Conservation (phyloP, 805 yeast genomes). For the Spathaspora hagerdaliae region DNA sequence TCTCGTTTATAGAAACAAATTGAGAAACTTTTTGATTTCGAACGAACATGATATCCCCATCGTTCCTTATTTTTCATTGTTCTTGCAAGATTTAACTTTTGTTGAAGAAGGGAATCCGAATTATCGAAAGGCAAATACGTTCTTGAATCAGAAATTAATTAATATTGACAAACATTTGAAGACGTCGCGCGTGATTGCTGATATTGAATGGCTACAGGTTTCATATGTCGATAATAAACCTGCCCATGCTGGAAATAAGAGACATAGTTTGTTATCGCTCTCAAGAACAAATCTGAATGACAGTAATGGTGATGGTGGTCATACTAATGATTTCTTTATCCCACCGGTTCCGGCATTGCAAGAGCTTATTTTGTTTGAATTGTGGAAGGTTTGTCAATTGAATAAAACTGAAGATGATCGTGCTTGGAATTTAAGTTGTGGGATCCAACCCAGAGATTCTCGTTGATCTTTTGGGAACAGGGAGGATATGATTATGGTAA, state of each 20-base stretch:
- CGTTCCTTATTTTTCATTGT: conserved; percentile 73
- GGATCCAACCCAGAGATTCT: conserved; percentile 50
- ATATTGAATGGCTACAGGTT: conserved; percentile 64
- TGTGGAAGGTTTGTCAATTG: conserved; percentile 65
- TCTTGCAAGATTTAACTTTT: conserved; percentile 75
- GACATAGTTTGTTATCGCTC: conserved; percentile 20
- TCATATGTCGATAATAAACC: conserved; percentile 37
- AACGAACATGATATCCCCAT: conserved; percentile 54
- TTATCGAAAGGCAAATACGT: conserved; percentile 56
- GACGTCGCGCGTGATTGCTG: conserved; percentile 61
- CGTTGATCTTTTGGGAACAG: not conserved
- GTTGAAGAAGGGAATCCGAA: conserved; percentile 79
- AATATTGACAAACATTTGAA: conserved; percentile 73
- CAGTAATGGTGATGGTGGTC: not conserved
- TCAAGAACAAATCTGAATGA: not conserved
- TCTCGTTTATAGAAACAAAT: conserved; percentile 59
- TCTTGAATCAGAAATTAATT: conserved; percentile 55
- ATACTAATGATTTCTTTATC: conserved; percentile 31
- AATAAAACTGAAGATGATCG: conserved; percentile 61
- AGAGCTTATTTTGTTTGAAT: conserved; percentile 61
- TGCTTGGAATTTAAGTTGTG: conserved; percentile 68
- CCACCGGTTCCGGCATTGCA: conserved; percentile 43
- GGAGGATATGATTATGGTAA: not conserved
- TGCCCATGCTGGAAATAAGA: conserved; percentile 8
- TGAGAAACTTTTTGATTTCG: conserved; percentile 49